These are phyloP conservation scores for Cardamine occulta DNA, from an alignment of 345 rosid species.

Conservation along the genomic window DNA sequence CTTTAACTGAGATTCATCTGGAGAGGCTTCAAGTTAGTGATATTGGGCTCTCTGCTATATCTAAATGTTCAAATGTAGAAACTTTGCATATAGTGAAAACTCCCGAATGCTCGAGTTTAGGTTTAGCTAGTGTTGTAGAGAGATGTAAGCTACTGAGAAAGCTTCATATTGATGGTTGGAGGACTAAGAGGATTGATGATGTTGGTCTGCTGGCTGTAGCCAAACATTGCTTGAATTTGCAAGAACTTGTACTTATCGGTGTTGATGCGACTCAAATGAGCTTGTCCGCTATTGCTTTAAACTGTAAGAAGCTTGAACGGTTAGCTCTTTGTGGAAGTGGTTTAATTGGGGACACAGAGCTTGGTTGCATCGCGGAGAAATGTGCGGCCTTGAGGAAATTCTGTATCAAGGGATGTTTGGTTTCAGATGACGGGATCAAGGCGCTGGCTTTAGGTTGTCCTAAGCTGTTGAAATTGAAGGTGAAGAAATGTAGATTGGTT, in stretches of 20 bases:
- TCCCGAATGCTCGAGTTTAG: conserved; percentile 66
- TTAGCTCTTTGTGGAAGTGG: conserved; percentile 80
- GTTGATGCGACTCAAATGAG: conserved; percentile 69
- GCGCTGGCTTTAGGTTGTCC: conserved; percentile 82
- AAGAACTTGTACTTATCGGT: conserved; percentile 82
- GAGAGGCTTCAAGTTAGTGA: conserved; percentile 84
- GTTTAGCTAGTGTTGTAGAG: conserved; percentile 63
- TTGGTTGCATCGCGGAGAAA: conserved; percentile 70
- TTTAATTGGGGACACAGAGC: conserved; percentile 68
- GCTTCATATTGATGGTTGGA: conserved; percentile 87
- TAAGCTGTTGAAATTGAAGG: conserved; percentile 74
- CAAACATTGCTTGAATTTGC: conserved; percentile 59
- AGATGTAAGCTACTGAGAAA: conserved; percentile 67
- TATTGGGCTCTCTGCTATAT: conserved; percentile 58
- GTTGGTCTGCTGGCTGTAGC: conserved; percentile 73
- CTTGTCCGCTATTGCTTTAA: conserved; percentile 54
- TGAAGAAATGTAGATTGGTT: conserved; percentile 77
- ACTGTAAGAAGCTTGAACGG: conserved; percentile 68
- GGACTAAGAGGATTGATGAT: conserved; percentile 70
- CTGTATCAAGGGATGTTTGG: conserved; percentile 76
- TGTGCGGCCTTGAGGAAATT: conserved; percentile 73
- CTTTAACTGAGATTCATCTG: conserved; percentile 63
- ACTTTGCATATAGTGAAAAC: conserved; percentile 65
- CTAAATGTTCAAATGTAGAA: conserved; percentile 62
- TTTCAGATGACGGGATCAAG: conserved; percentile 69